phyloP scores from a whole-genome alignment of 164 flowering plant genomes.

The Tetracentron sinense region DNA sequence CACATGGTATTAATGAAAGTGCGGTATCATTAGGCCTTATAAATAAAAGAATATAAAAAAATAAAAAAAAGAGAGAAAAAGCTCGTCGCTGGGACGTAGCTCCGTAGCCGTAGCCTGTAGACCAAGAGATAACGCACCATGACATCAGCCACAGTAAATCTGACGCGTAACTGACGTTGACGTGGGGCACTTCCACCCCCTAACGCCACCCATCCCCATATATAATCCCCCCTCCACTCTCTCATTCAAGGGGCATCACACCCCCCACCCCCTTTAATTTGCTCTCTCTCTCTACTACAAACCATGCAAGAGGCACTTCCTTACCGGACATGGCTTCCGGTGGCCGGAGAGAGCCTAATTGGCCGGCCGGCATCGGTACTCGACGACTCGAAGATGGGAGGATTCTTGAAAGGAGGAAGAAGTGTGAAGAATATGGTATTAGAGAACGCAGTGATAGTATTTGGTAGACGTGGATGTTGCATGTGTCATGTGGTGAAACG shows the following conservation, averaged over 20 bases:
- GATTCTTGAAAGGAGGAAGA: neutral
- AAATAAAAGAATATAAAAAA: no score
- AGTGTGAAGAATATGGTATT: constrained; percentile 14
- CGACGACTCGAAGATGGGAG: neutral
- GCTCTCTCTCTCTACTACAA: neutral
- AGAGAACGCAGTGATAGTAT: constrained; percentile 27
- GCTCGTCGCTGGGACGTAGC: no score
- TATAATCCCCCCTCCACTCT: neutral
- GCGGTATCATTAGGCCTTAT: no score
- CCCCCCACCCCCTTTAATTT: neutral
- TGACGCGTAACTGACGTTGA: constrained; percentile 51
- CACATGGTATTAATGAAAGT: no score
- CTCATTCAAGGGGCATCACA: neutral
- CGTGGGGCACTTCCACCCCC: constrained; percentile 26
- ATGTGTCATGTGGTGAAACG: constrained; percentile 38
- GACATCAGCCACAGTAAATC: constrained; percentile 29
- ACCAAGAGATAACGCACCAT: neutral
- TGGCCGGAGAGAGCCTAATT: neutral
- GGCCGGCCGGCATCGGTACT: neutral
- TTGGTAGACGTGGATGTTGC: constrained; percentile 33
- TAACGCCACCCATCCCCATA: neutral
- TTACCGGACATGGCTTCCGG: constrained; percentile 5
- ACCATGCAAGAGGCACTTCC: constrained; percentile 17
- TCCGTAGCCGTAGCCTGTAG: no score
- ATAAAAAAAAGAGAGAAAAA: no score